phyloP scores from a whole-genome alignment of 2,329 filamentous ascomycete genomes.

The Talaromyces atroroseus region DNA sequence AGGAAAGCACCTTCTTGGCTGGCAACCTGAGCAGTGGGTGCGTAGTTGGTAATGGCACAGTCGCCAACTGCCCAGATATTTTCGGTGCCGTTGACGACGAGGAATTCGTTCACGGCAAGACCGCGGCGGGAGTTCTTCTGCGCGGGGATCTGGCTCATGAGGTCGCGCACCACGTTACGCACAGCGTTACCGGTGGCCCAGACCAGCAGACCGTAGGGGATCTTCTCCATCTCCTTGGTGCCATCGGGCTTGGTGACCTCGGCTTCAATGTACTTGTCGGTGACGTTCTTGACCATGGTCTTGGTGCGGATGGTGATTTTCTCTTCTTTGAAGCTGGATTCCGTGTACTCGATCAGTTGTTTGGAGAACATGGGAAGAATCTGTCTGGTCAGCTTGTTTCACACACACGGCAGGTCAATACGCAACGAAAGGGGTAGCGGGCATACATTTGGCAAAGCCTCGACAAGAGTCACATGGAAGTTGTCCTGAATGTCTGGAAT shows the following conservation, averaged over 20 bases:
- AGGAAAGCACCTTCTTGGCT: conserved; percentile 94
- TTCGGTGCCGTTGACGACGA: conserved; percentile 93
- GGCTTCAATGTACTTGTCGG: conserved; percentile 86
- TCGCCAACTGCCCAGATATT: conserved; percentile 98
- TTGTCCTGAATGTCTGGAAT: conserved; percentile 90
- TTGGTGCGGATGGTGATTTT: conserved; percentile 96
- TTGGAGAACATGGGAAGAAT: conserved; percentile 97
- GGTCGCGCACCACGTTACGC: conserved; percentile 80
- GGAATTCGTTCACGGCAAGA: conserved; percentile 95
- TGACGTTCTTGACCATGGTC: conserved; percentile 98
- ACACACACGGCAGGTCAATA: background rate
- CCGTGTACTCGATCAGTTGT: conserved; percentile 98
- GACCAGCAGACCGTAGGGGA: conserved; percentile 92
- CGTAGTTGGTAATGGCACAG: conserved; percentile 95
- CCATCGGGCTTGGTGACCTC: conserved; percentile 77
- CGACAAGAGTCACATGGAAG: conserved; percentile 96
- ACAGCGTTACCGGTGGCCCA: conserved; percentile 98
- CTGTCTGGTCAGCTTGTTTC: conserved; percentile 21
- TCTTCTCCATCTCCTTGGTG: conserved; percentile 70
- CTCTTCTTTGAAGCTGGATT: conserved; percentile 98
- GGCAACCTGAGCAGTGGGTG: conserved; percentile 93
- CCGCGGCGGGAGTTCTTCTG: conserved; percentile 94
- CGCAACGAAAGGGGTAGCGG: background rate
- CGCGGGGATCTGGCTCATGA: conserved; percentile 86
- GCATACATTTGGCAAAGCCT: conserved; percentile 80